phyloP scores from a whole-genome alignment of 73 alveolate species.

The Tetrahymena malaccensis region DNA sequence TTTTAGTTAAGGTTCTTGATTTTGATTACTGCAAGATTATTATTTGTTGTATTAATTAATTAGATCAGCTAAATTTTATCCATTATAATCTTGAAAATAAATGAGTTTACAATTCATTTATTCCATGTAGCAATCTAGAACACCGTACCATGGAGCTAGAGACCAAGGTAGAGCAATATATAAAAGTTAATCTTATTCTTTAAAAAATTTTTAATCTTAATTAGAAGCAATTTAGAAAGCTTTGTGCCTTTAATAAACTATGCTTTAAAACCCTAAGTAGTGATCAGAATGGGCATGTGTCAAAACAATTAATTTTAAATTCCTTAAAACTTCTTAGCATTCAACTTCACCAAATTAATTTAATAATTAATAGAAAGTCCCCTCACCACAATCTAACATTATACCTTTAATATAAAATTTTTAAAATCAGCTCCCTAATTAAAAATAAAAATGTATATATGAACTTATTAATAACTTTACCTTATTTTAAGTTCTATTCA shows the following conservation, averaged over 20 bases:
- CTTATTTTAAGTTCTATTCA: background rate
- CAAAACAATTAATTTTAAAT: conserved; percentile 65
- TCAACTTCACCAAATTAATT: background rate
- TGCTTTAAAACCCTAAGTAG: conserved; percentile 85
- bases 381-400: conserved; percentile 8
- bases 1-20: background rate
- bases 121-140: conserved; percentile 14
- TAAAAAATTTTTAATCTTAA: conserved; percentile 9
- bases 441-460: background rate
- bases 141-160: conserved; percentile 60
- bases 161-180: conserved; percentile 82
- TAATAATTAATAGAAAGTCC: background rate
- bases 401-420: background rate
- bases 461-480: background rate
- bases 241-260: conserved; percentile 56
- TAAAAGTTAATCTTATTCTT: conserved; percentile 36
- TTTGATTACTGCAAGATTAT: background rate
- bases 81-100: background rate
- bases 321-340: conserved; percentile 43
- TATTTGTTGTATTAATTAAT: background rate
- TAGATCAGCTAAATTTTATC: background rate
- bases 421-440: background rate
- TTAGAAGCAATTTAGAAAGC: background rate
- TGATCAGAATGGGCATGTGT: conserved; percentile 98
- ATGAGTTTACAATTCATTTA: conserved; percentile 4